A percentile compares a stretch with the other conserved stretches of the same genome.
Conservation (phyloP, 371 early-diverging fungal genomes). For the Circinella umbellata region DNA sequence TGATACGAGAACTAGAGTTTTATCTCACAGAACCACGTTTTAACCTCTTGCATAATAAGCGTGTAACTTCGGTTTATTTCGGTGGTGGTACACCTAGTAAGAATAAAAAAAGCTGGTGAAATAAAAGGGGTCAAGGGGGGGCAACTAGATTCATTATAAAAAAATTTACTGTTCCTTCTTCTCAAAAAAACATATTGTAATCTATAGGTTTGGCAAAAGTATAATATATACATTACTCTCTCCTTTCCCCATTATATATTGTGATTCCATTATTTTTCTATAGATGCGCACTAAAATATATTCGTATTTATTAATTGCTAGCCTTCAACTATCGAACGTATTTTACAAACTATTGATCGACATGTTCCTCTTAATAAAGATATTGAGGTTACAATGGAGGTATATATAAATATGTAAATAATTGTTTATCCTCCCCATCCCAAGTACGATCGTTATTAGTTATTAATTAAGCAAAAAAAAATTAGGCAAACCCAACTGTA, state of each 20-base stretch:
- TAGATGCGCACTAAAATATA: too few species aligned
- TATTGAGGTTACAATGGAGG: constrained; percentile 69
- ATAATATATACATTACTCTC: background rate
- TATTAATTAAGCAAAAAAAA: too few species aligned
- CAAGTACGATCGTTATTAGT: too few species aligned
- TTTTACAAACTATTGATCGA: constrained; percentile 8
- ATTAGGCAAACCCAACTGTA: constrained; percentile 73
- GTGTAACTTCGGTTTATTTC: constrained; percentile 72
- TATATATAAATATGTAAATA: constrained; percentile 10
- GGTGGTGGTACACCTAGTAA: constrained; percentile 68
- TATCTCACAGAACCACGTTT: constrained; percentile 39
- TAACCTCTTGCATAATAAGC: constrained; percentile 32
- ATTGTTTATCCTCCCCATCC: background rate
- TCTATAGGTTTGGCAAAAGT: constrained; percentile 18
- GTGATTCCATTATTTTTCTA: background rate
- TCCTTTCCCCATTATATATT: background rate
- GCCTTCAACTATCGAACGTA: constrained; percentile 13
- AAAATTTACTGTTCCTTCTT: background rate
- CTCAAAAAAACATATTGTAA: too few species aligned
- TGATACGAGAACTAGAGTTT: constrained; percentile 55
- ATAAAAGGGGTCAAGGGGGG: too few species aligned
- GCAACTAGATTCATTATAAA: background rate
- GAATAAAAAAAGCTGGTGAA: background rate
- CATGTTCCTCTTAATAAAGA: constrained; percentile 13
- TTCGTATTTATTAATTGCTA: background rate